Percentiles rank a stretch among this genome's conserved stretches.
These are phyloP conservation scores for Logfia minima DNA, from an alignment of 129 eudicot genomes.

Conservation along the genomic window DNA sequence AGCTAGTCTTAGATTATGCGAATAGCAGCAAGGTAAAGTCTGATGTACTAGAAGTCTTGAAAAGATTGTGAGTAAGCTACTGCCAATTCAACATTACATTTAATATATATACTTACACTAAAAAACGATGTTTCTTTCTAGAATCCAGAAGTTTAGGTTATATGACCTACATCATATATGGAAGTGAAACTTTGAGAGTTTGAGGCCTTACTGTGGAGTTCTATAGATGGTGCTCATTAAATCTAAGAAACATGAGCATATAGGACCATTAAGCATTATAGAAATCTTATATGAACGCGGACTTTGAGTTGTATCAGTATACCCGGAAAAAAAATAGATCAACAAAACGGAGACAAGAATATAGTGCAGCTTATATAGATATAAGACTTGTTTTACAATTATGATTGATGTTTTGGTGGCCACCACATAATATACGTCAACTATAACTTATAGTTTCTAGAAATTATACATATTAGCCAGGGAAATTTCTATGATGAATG, in stretches of 20 bases:
- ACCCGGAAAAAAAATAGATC: not conserved
- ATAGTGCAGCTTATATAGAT: not conserved
- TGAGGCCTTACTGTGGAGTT: not conserved
- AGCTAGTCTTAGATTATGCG: not conserved
- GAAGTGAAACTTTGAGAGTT: not conserved
- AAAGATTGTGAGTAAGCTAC: not conserved
- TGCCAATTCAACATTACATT: constrained; percentile 9
- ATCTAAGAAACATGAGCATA: not conserved
- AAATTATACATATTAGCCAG: not conserved
- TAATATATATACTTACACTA: not conserved
- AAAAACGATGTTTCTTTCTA: not conserved
- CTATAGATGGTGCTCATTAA: not conserved
- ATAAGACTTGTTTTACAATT: not conserved
- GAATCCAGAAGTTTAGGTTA: not conserved
- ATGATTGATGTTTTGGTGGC: not conserved
- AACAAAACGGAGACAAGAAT: not conserved
- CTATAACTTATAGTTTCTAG: not conserved
- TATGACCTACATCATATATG: not conserved
- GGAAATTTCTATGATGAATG: constrained; percentile 5
- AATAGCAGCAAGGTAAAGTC: not conserved
- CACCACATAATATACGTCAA: not conserved
- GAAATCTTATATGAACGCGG: not conserved
- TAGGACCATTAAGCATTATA: not conserved
- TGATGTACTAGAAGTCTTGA: not conserved
- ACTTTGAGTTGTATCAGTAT: not conserved